Evolutionary conservation across 169 alveolate genomes (phyloP).

Genomic region (Eimeria maxima): DNA sequence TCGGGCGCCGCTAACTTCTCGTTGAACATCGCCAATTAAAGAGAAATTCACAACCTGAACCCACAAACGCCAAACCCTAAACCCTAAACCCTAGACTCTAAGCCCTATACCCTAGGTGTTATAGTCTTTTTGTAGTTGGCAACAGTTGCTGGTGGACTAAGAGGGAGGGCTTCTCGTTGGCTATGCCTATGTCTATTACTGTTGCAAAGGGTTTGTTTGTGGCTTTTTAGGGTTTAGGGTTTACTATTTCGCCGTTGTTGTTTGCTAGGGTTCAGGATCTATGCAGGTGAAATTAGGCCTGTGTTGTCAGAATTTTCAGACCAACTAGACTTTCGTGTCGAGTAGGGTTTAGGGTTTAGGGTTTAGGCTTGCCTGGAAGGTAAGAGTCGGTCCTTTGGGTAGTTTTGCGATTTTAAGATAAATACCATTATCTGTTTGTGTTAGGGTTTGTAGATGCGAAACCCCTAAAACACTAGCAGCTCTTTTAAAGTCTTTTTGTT

Average conservation of each 20-base stretch:
- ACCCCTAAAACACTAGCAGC: slow-evolving; percentile 85
- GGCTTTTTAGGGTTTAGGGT: too few relatives aligned
- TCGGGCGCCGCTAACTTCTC: slow-evolving; percentile 76
- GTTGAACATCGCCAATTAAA: slow-evolving; percentile 84
- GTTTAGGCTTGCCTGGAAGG: slow-evolving; percentile 65
- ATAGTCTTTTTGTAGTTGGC: not conserved
- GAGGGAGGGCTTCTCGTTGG: too few relatives aligned
- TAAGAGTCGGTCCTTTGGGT: slow-evolving; percentile 87
- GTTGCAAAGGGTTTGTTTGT: too few relatives aligned
- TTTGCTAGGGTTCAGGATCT: too few relatives aligned
- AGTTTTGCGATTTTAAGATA: slow-evolving; percentile 84
- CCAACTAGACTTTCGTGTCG: too few relatives aligned
- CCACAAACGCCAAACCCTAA: slow-evolving; percentile 28
- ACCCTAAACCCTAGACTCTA: slow-evolving; percentile 26
- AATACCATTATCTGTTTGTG: slow-evolving; percentile 85
- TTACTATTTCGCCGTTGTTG: too few relatives aligned
- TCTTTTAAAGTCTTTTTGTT: slow-evolving; percentile 83
- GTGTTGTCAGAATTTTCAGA: too few relatives aligned
- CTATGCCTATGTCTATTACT: too few relatives aligned
- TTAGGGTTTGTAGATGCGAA: slow-evolving; percentile 84
- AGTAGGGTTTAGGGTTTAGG: slow-evolving; percentile 36
- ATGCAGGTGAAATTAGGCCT: too few relatives aligned
- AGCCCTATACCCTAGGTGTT: not conserved
- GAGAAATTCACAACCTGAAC: slow-evolving; percentile 76
- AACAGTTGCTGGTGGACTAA: not conserved